These are phyloP conservation scores for Boletus patriciae DNA, from an alignment of 768 basidiomycete genomes.

Conservation along the genomic window DNA sequence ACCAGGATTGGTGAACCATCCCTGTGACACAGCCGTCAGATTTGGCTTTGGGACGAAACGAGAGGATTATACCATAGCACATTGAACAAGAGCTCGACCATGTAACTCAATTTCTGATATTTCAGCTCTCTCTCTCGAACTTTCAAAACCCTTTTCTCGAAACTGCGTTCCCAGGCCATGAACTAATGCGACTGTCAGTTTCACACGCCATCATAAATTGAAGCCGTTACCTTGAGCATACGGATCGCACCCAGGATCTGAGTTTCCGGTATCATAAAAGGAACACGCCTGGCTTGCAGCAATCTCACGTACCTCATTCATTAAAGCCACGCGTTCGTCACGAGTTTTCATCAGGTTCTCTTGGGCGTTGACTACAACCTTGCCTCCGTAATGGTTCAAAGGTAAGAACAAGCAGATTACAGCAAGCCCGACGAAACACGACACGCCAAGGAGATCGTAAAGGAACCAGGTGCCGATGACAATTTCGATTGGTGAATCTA, in stretches of 20 bases:
- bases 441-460: conserved; percentile 76
- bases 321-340: conserved; percentile 85
- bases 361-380: conserved; percentile 72
- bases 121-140: conserved; percentile 80
- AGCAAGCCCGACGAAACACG: conserved; percentile 75
- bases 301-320: conserved; percentile 67
- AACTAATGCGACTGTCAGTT: conserved; percentile 47
- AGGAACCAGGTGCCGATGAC: conserved; percentile 71
- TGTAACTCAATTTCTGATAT: conserved; percentile 84
- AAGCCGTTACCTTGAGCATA: conserved; percentile 68
- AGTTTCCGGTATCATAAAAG: not conserved
- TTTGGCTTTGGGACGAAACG: not conserved
- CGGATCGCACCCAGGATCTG: conserved; percentile 82
- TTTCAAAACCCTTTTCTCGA: conserved; percentile 70
- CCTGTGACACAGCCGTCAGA: conserved; percentile 22
- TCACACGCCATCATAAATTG: not conserved
- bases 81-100: conserved; percentile 70
- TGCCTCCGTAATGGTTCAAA: conserved; percentile 82
- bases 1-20: conserved; percentile 55
- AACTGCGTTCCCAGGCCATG: conserved; percentile 94
- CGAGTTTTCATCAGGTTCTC: conserved; percentile 90
- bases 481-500: conserved; percentile 80
- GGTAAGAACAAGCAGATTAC: conserved; percentile 73
- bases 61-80: conserved; percentile 47
- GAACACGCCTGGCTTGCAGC: not conserved